Percentiles rank a stretch among this genome's conserved stretches.
Evolutionary conservation across 139 green algal genomes (phyloP).

Genomic region (Chlorella sp.): DNA sequence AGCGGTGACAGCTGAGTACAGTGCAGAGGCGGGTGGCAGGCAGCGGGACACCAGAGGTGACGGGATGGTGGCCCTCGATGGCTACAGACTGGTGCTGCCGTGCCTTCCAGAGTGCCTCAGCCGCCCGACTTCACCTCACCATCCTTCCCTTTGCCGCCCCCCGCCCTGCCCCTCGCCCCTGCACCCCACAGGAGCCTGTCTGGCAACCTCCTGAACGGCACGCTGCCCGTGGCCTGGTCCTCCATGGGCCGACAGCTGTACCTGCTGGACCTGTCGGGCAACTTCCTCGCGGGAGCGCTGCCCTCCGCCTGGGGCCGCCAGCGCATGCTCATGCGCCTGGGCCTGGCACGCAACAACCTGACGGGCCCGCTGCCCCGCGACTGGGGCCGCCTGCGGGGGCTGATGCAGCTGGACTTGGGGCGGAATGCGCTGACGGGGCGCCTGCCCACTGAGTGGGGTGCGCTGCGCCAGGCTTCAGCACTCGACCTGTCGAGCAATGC

Average conservation of each 20-base stretch:
- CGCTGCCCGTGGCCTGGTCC: conserved; percentile 24
- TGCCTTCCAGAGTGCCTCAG: neutral
- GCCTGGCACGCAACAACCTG: conserved; percentile 49
- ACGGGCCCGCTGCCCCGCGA: conserved; percentile 12
- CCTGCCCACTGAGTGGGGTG: conserved; percentile 3
- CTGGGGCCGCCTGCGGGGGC: neutral
- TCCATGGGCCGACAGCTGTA: conserved; percentile 14
- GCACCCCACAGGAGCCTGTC: neutral
- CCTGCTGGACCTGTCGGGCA: conserved; percentile 50
- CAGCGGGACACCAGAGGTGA: neutral
- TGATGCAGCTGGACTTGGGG: conserved; percentile 15
- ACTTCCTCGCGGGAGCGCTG: conserved; percentile 41
- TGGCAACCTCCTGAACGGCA: conserved; percentile 17
- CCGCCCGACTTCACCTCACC: too few species aligned
- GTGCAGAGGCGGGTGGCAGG: too few species aligned
- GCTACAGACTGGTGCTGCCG: neutral
- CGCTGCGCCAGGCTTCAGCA: neutral
- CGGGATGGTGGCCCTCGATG: neutral
- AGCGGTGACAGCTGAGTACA: neutral
- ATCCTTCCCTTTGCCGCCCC: neutral
- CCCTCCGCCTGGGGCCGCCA: conserved; percentile 12
- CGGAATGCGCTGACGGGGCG: conserved; percentile 7
- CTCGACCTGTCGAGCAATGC: conserved; percentile 22
- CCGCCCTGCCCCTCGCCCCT: neutral
- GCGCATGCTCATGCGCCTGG: conserved; percentile 38